A percentile compares a stretch with the other conserved stretches of the same genome.
Conservation (phyloP, 257 asterid genomes). For the Oldenlandia corymbosa region DNA sequence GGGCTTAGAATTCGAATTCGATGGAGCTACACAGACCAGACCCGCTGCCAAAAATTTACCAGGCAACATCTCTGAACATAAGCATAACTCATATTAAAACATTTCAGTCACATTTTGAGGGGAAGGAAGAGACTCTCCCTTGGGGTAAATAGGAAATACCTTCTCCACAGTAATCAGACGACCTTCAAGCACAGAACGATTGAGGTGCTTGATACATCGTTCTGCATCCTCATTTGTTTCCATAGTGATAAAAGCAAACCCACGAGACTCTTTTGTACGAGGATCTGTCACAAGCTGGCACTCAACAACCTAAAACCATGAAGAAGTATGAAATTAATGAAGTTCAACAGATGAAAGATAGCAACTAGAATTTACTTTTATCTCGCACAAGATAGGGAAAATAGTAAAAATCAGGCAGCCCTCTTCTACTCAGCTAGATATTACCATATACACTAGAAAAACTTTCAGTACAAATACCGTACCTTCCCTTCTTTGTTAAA, state of each 20-base stretch:
- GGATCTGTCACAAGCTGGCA: conserved; percentile 34
- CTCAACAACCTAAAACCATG: conserved; percentile 19
- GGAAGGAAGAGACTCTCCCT: conserved; percentile 4
- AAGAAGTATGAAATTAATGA: not conserved
- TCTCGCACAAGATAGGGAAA: not conserved
- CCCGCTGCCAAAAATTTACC: conserved; percentile 46
- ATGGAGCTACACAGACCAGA: conserved; percentile 41
- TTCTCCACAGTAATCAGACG: conserved; percentile 73
- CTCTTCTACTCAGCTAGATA: not conserved
- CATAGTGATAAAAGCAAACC: conserved; percentile 42
- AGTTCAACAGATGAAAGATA: not conserved
- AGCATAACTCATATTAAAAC: conserved; percentile 17
- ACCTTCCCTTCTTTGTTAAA: conserved; percentile 40
- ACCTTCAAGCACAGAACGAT: conserved; percentile 40
- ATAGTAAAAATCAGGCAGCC: not conserved
- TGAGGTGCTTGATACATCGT: conserved; percentile 33
- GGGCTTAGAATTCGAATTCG: conserved; percentile 34
- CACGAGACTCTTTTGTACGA: conserved; percentile 35
- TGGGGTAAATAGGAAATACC: conserved; percentile 31
- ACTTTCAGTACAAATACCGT: not conserved
- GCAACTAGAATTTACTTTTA: not conserved
- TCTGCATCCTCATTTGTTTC: conserved; percentile 36
- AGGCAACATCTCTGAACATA: conserved; percentile 33
- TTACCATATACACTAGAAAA: not conserved
- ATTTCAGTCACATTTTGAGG: conserved; percentile 12